phyloP scores from a whole-genome alignment of 2,329 filamentous ascomycete genomes.

The Coniochaeta hoffmannii region DNA sequence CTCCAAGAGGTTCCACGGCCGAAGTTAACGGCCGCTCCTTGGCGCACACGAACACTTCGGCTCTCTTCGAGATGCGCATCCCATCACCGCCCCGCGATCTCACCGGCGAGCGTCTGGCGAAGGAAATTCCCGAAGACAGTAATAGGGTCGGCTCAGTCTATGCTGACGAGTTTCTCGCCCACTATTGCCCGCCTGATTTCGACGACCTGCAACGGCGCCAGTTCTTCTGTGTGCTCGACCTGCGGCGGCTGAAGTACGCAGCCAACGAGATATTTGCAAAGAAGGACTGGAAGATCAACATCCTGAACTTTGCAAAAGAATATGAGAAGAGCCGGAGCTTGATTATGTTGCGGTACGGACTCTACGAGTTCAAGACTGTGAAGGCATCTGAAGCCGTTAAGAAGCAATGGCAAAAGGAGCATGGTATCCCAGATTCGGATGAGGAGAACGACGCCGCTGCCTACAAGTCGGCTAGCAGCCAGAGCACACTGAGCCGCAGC shows the following conservation, averaged over 20 bases:
- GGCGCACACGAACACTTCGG: conserved; percentile 37
- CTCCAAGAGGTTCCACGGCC: conserved; percentile 34
- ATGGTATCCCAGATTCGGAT: conserved; percentile 44
- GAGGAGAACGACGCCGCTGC: conserved; percentile 29
- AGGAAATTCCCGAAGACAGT: conserved; percentile 45
- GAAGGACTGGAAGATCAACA: conserved; percentile 57
- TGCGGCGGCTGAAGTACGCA: conserved; percentile 53
- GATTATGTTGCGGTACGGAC: conserved; percentile 53
- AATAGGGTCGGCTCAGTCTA: conserved; percentile 48
- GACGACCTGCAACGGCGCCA: conserved; percentile 53
- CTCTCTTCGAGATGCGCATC: conserved; percentile 53
- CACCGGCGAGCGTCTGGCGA: conserved; percentile 45
- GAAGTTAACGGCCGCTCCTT: conserved; percentile 42
- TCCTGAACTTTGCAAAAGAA: conserved; percentile 56
- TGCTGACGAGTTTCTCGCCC: conserved; percentile 50
- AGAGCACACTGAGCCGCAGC: conserved; percentile 11
- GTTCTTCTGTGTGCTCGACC: conserved; percentile 56
- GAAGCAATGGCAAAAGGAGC: conserved; percentile 49
- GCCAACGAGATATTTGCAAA: conserved; percentile 52
- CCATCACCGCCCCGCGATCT: conserved; percentile 48
- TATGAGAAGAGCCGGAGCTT: conserved; percentile 57
- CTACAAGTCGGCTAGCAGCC: conserved; percentile 25
- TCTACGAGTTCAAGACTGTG: conserved; percentile 57
- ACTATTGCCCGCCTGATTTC: conserved; percentile 49
- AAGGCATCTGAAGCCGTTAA: conserved; percentile 51